Base-by-base conservation (phyloP, 805 yeast genomes). In the Zygosaccharomyces gambellarensis region DNA sequence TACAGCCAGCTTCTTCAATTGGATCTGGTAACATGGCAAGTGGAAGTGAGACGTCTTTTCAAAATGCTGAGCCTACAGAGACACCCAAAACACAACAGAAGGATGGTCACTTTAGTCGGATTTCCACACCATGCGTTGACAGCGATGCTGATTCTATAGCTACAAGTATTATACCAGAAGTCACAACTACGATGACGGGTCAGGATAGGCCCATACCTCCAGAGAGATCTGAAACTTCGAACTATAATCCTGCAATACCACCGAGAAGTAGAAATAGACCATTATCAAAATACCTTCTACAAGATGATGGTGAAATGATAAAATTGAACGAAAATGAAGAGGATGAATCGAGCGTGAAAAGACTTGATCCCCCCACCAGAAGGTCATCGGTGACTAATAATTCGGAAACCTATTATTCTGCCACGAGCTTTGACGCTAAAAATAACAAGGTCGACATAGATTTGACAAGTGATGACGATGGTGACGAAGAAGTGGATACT, bases 261-360 rank as follows among this genome's bases (percentile, higher is more conserved):
- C 65, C 65, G 38, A 60, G 70, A 48, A 66, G 56, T 42, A 61
- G 58, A 45, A 59, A 62, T 19, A 61, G 71, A 49, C 70, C 70
- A 10, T 52, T 47, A 19, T 65, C 70, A 5, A 59, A 58, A 22
- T 43, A 61, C 12, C 58, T 58, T 42, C 52, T 61, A 21, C 58
- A 58, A 36, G 60, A 61, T 39, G 61, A 59, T 19, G 56, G 53
- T 25, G 58, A 59, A 8, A 59, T 59, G 36, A 48, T 48, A 7
- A 58, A 53, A 46, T 45, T 59, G 7, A 53, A 55, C 38, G 57
- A 54, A 22, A 59, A 58, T 31, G 47, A 58, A 51, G 29, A 39
- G 11, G 50, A 46, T 21, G 54, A 51, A 3, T 43, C 31, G 9
- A 36, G 29, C 2, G n/a, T 27, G 10, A 47, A 47, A 38, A 31